Percentiles rank a stretch among this genome's conserved stretches.
Conservation (phyloP, 2,329 filamentous ascomycete genomes). For the Tolypocladium album region DNA sequence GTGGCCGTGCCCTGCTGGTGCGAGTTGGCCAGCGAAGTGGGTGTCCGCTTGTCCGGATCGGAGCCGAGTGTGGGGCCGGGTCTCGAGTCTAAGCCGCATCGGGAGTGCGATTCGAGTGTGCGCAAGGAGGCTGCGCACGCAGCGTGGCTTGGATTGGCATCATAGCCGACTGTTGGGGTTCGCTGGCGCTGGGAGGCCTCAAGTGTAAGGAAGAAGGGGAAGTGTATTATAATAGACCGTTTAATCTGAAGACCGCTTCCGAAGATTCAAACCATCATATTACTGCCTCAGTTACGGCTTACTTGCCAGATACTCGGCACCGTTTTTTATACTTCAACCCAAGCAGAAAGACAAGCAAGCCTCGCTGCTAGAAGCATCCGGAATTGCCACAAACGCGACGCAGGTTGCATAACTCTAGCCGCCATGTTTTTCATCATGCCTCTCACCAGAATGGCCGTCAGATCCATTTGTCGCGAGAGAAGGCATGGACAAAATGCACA, state of each 20-base stretch:
- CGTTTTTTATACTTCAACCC: not conserved
- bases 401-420: not conserved
- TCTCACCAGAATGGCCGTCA: not conserved
- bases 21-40: not conserved
- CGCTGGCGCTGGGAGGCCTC: not conserved
- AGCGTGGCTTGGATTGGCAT: not conserved
- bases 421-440: not conserved
- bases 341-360: not conserved
- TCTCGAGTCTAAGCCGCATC: not conserved
- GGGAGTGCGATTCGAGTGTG: not conserved
- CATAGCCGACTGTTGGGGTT: not conserved
- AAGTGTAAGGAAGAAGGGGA: not conserved
- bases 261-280: not conserved
- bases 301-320: not conserved
- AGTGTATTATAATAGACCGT: not conserved
- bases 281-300: not conserved
- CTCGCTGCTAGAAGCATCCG: not conserved
- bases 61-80: not conserved
- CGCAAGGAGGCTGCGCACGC: not conserved
- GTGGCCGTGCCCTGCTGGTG: not conserved
- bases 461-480: not conserved
- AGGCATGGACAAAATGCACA: not conserved
- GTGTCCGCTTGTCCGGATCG: not conserved
- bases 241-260: not conserved
- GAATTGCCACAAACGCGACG: too few relatives aligned